phyloP scores from a whole-genome alignment of 495 filamentous ascomycete species.

The Penicillium flavigenum region DNA sequence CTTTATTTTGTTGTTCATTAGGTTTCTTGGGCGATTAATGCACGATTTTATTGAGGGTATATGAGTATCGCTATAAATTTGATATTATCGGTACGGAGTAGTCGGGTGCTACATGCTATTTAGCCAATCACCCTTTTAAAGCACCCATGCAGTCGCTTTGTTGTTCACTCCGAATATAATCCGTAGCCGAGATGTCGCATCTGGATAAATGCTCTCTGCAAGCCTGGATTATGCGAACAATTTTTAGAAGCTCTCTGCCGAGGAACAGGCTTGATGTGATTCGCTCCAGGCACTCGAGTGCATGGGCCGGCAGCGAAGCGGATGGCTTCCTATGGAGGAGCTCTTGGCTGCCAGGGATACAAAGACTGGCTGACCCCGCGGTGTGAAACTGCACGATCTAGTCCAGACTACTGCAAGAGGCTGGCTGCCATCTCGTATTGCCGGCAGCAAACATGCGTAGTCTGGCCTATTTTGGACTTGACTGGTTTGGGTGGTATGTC shows the following conservation, averaged over 20 bases:
- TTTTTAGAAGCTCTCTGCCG: slow-evolving; percentile 2
- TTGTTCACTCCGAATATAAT: background rate
- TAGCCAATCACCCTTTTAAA: background rate
- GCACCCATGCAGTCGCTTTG: background rate
- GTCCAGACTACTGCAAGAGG: background rate
- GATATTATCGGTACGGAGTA: background rate
- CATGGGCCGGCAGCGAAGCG: slow-evolving; percentile 12
- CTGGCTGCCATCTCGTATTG: slow-evolving; percentile 4
- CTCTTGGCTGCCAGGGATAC: slow-evolving; percentile 5
- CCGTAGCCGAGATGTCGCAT: background rate
- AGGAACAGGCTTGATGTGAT: background rate
- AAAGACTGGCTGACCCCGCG: background rate
- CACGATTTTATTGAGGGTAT: background rate
- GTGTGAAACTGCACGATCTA: slow-evolving; percentile 17
- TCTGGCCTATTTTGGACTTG: background rate
- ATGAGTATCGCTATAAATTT: background rate
- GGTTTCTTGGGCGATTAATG: background rate
- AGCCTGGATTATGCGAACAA: background rate
- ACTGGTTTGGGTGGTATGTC: background rate
- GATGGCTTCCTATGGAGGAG: slow-evolving; percentile 13
- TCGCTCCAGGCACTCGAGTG: background rate
- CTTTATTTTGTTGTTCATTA: background rate
- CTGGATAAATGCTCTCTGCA: background rate
- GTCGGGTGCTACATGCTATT: background rate
- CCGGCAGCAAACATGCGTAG: background rate